Percentiles rank a stretch among this genome's conserved stretches.
Evolutionary conservation across 192 early-diverging fungal genomes (phyloP).

Genomic region (Podila epigama): DNA sequence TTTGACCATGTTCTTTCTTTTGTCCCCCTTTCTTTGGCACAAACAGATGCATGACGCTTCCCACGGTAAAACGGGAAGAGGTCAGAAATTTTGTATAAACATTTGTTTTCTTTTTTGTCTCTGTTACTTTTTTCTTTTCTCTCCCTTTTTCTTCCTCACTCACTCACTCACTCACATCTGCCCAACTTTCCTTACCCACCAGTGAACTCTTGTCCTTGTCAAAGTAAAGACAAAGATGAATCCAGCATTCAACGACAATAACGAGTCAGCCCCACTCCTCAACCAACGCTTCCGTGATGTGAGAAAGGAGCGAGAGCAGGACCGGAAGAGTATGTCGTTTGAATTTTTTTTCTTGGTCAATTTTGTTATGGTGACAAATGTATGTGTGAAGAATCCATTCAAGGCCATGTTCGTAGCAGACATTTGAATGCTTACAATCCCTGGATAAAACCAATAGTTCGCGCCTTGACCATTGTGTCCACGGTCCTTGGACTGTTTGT

Average conservation of each 20-base stretch:
- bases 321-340: background rate
- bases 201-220: too few relatives aligned
- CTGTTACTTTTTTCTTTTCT: background rate
- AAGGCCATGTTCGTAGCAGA: too few relatives aligned
- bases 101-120: background rate
- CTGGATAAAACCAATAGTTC: background rate
- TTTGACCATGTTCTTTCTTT: too few relatives aligned
- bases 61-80: background rate
- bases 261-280: background rate
- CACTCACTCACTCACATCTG: background rate
- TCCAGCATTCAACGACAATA: background rate
- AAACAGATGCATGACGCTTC: conserved; percentile 1
- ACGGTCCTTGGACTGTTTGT: background rate
- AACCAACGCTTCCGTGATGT: background rate
- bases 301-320: background rate
- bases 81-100: background rate
- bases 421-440: background rate
- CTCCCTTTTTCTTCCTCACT: background rate
- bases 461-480: background rate
- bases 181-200: background rate
- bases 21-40: too few relatives aligned
- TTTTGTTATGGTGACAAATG: too few relatives aligned
- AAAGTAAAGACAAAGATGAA: too few relatives aligned
- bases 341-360: background rate
- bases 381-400: too few relatives aligned